A percentile compares a stretch with the other conserved stretches of the same genome.
These are phyloP conservation scores for Tulasnella sp. DNA, from an alignment of 768 basidiomycete species.

Conservation along the genomic window DNA sequence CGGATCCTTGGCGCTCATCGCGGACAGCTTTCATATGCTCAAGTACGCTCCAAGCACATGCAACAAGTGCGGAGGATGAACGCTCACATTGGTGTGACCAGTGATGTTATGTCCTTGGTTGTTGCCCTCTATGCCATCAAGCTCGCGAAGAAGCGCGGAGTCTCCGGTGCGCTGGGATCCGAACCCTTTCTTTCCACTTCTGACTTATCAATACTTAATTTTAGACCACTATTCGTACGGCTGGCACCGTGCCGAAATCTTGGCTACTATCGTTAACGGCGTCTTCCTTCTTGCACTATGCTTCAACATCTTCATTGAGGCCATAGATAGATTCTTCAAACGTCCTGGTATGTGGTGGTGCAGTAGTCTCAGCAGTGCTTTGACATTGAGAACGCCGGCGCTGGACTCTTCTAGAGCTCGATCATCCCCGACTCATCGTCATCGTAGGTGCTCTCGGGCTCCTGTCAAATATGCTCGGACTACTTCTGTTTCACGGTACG, in stretches of 20 bases:
- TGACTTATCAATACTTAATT: too few species aligned
- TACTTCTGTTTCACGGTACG: slow-evolving; percentile 88
- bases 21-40: slow-evolving; percentile 98
- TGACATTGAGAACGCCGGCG: slow-evolving; percentile 13
- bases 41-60: slow-evolving; percentile 46
- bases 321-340: slow-evolving; percentile 79
- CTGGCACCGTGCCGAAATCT: slow-evolving; percentile 95
- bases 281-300: slow-evolving; percentile 95
- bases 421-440: slow-evolving; percentile 78
- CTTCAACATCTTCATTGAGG: slow-evolving; percentile 90
- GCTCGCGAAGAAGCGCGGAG: slow-evolving; percentile 51
- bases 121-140: slow-evolving; percentile 95
- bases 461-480: slow-evolving; percentile 81
- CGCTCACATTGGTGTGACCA: slow-evolving; percentile 28
- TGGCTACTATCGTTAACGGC: slow-evolving; percentile 90
- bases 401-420: slow-evolving; percentile 54
- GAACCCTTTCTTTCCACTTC: too few species aligned
- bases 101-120: slow-evolving; percentile 91
- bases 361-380: too few species aligned
- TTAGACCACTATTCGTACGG: slow-evolving; percentile 81
- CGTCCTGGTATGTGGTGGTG: slow-evolving; percentile 50
- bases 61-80: background rate
- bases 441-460: slow-evolving; percentile 84
- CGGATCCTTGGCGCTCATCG: slow-evolving; percentile 87
- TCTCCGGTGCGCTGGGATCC: slow-evolving; percentile 51